Base-by-base conservation (phyloP, 805 yeast species). In the Nakazawaea peltata region DNA sequence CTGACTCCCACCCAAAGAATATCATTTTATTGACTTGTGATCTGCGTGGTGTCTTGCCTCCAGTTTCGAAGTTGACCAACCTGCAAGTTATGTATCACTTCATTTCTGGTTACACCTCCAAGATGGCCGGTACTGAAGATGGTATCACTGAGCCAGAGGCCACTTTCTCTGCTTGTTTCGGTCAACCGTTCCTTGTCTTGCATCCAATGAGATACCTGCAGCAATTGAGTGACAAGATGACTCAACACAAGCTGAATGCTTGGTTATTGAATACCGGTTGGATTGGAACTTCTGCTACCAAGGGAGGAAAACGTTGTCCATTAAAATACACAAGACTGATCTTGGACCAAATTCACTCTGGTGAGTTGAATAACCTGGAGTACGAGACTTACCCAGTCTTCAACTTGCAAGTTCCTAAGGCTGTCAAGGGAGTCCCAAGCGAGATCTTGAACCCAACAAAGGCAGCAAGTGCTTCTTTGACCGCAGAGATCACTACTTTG, bases 111-210 rank as follows among this genome's bases (percentile, higher is more conserved):
- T 90, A 90, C 75, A 90, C 98, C 43, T 90, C 97, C 38, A 90
- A 92, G 77, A 90, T 90, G 95, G 96, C 98, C 43, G 97, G 97
- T 61, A 90, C 98, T 36, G 98, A 90, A 67, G 94, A 85, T 61
- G 98, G 98, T 64, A 85, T 90, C 47, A 88, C 97, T 44, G 97
- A 90, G 68, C 97, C 98, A 43, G 87, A 84, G 63, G 95, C 97
- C 39, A 86, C 96, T 14, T 90, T 90, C 77, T 84, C 95, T 43
- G 95, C 98, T 36, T 90, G 98, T 71, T 90, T 88, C 61, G 98
- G 97, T 57, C 97, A 90, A 71, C 98, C 98, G 45, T 90, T 90
- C 82, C 71, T 90, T 65, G 97, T 90, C 24, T 71, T 90, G 61
- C 98, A 90, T 65, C 98, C 98, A 61, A 90, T 90, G 88, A 81